Percentiles rank a stretch among this genome's conserved stretches.
These are phyloP conservation scores for Nannochloropsis salina DNA, from an alignment of 108 stramenopile genomes.

Conservation along the genomic window DNA sequence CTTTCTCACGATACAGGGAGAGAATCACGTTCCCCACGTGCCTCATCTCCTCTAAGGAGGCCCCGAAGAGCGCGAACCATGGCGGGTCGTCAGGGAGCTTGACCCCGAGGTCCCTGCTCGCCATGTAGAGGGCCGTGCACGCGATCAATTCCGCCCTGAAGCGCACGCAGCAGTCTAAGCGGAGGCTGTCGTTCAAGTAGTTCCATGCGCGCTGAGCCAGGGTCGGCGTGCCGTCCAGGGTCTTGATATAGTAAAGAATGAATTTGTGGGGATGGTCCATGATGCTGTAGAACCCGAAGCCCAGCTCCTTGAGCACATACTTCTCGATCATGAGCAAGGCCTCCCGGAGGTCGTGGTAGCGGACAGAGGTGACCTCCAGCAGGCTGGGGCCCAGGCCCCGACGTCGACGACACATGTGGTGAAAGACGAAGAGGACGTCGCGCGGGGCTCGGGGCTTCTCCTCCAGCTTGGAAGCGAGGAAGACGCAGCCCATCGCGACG, in stretches of 20 bases:
- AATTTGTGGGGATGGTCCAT: slow-evolving; percentile 55
- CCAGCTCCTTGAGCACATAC: slow-evolving; percentile 53
- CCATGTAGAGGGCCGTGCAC: slow-evolving; percentile 51
- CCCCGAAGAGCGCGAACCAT: slow-evolving; percentile 51
- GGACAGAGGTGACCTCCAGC: slow-evolving; percentile 7
- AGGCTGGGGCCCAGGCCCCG: slow-evolving; percentile 9
- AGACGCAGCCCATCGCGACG: slow-evolving; percentile 52
- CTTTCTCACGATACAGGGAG: slow-evolving; percentile 40
- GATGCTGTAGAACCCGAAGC: slow-evolving; percentile 53
- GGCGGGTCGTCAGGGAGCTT: slow-evolving; percentile 43
- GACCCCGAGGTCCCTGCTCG: slow-evolving; percentile 33
- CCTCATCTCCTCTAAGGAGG: slow-evolving; percentile 37
- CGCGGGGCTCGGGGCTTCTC: slow-evolving; percentile 46
- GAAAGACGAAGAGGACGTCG: slow-evolving; percentile 48
- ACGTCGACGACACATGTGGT: slow-evolving; percentile 44
- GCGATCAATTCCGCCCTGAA: slow-evolving; percentile 46
- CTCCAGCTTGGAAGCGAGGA: slow-evolving; percentile 51
- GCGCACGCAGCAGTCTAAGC: slow-evolving; percentile 44
- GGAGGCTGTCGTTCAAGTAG: slow-evolving; percentile 49
- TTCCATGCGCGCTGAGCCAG: slow-evolving; percentile 50
- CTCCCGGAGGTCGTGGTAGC: not conserved
- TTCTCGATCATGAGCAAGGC: slow-evolving; percentile 45
- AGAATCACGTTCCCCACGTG: slow-evolving; percentile 47
- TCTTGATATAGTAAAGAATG: slow-evolving; percentile 47
- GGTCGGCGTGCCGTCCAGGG: slow-evolving; percentile 25